A percentile compares a stretch with the other conserved stretches of the same genome.
Conservation (phyloP, 1,284 basidiomycete genomes). For the Rhodotorula sp. region DNA sequence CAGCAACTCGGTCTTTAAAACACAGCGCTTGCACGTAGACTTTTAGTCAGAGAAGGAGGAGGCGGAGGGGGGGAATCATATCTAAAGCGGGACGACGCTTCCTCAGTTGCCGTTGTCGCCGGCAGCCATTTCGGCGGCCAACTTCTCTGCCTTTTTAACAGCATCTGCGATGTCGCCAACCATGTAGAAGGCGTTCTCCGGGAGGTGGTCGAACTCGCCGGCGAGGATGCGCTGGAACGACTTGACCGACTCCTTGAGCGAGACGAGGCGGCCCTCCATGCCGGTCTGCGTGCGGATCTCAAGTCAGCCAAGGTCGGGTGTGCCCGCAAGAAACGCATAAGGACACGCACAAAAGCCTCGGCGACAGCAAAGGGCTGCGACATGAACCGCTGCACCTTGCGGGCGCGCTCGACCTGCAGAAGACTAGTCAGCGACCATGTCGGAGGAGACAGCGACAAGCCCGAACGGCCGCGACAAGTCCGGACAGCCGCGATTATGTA, state of each 20-base stretch:
- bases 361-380: conserved; percentile 99
- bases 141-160: conserved; percentile 72
- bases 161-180: conserved; percentile 87
- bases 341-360: conserved; percentile 69
- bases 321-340: neutral
- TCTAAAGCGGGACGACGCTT: no score
- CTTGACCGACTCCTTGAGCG: conserved; percentile 68
- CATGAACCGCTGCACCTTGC: conserved; percentile 63
- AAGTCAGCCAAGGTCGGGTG: neutral
- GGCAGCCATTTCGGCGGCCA: conserved; percentile 61
- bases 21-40: no score
- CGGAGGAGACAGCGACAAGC: no score
- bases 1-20: no score
- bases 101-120: no score
- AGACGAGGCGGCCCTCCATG: conserved; percentile 73
- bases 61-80: no score
- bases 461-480: no score
- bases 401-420: conserved; percentile 58
- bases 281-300: conserved; percentile 63
- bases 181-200: conserved; percentile 69
- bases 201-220: conserved; percentile 81
- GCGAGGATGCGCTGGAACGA: conserved; percentile 82
- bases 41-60: no score
- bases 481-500: no score
- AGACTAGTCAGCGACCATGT: neutral